Base-by-base conservation (phyloP, 371 early-diverging fungal species). In the Syncephalastrum racemosum region DNA sequence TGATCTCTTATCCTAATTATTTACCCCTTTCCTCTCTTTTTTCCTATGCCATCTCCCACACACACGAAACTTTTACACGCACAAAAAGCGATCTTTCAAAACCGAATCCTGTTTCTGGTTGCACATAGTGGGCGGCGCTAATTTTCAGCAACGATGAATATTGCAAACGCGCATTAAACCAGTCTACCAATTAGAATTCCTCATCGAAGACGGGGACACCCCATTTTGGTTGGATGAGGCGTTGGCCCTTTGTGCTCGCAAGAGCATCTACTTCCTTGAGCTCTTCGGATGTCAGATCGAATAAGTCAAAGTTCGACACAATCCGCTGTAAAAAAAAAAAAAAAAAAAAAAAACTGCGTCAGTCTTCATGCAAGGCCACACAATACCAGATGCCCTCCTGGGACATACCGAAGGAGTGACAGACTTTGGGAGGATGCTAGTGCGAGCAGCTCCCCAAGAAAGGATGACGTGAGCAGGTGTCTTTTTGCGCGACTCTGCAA, bases 391-490 rank as follows among this genome's bases (percentile, higher is more conserved):
- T 31, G 36, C 12, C 36, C 6, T 31, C 10, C 2, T 31, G 10
- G 14, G 27, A 66, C 58, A 53, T 76, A 76, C 77, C 46, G 70
- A 63, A 48, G 75, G 63, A 14, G 64, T 74, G 10, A 72, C 73
- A 55, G 77, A 74, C 68, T 85, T 85, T 27, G 85, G 85, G 51
- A 84, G 65, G 5, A 80, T 79, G 16, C 64, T 68, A 2, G 65
- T 62, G 27, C 89, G 85, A 54, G 90, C 73, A 47, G 85, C 61
- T n/a, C 79, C 83, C 92, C 94, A 95, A 20, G 87, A 83, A 19
- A 94, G 64, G 12, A 88, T 66, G 41, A 91, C 82, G 65, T 94
- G 92, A 7, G 93, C 87, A 1, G 88, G 75, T 0, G 90, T 75
- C 52, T 79, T 84, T 14, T 68, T 58, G 59, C 85, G 79, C 16